Evolutionary conservation across 176 grass and related monocot genomes (phyloP).

Genomic region (Musa schizocarpa): DNA sequence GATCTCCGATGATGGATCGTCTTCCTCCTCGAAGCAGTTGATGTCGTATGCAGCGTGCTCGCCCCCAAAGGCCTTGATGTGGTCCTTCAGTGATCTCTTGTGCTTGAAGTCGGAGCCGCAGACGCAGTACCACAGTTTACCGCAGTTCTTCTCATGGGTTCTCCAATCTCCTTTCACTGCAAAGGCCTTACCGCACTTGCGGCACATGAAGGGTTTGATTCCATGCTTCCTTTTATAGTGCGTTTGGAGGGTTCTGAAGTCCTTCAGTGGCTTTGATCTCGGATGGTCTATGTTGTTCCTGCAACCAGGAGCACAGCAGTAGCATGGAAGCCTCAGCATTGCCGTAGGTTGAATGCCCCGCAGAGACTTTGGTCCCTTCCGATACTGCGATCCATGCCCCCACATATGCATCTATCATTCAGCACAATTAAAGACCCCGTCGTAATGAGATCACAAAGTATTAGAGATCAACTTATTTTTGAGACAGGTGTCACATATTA

Average conservation of each 20-base stretch:
- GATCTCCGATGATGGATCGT: conserved; percentile 15
- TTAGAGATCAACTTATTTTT: neutral
- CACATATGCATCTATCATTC: conserved; percentile 91
- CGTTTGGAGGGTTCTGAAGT: conserved; percentile 94
- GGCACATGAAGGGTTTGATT: conserved; percentile 94
- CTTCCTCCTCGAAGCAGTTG: conserved; percentile 22
- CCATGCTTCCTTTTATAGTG: conserved; percentile 99
- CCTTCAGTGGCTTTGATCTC: conserved; percentile 83
- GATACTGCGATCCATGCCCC: conserved; percentile 95
- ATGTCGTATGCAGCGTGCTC: conserved; percentile 50
- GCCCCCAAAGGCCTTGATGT: conserved; percentile 72
- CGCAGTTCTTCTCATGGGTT: conserved; percentile 99
- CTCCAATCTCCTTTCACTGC: conserved; percentile 96
- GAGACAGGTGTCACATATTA: too few relatives aligned
- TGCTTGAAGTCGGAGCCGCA: conserved; percentile 99
- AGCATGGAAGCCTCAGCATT: conserved; percentile 92
- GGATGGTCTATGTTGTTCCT: conserved; percentile 98
- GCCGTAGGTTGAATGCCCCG: conserved; percentile 93
- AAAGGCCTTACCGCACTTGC: conserved; percentile 93
- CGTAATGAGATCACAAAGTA: neutral
- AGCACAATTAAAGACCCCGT: neutral
- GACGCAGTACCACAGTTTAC: conserved; percentile 98
- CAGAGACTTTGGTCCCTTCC: conserved; percentile 83
- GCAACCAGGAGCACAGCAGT: conserved; percentile 90
- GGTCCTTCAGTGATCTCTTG: conserved; percentile 97